Percentiles rank a stretch among this genome's conserved stretches.
Conservation (phyloP, 108 stramenopile species). For the Cyclostephanos invisitatus region DNA sequence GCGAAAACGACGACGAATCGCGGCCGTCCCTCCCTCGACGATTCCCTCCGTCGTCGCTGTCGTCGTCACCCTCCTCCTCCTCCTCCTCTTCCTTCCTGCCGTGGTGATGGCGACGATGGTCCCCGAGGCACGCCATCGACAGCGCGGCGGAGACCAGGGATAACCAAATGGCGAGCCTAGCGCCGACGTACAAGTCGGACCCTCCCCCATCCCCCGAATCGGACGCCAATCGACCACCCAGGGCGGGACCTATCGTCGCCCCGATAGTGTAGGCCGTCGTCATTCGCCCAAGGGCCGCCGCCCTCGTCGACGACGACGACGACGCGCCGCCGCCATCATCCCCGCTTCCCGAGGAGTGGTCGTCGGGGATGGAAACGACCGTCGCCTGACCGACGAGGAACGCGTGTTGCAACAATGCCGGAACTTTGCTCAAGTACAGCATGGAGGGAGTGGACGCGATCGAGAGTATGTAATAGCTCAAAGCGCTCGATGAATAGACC, state of each 20-base stretch:
- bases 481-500: slow-evolving; percentile 65
- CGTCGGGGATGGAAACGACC: too few relatives aligned
- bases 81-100: slow-evolving; percentile 34
- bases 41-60: slow-evolving; percentile 66
- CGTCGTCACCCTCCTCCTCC: slow-evolving; percentile 1
- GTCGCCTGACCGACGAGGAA: slow-evolving; percentile 83
- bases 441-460: slow-evolving; percentile 46
- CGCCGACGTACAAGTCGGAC: slow-evolving; percentile 69
- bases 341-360: slow-evolving; percentile 18
- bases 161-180: slow-evolving; percentile 70
- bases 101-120: slow-evolving; percentile 10
- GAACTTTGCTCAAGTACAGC: slow-evolving; percentile 72
- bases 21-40: slow-evolving; percentile 57
- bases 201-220: slow-evolving; percentile 44
- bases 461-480: slow-evolving; percentile 67
- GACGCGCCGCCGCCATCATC: too few relatives aligned
- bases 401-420: slow-evolving; percentile 70
- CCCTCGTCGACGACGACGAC: too few relatives aligned
- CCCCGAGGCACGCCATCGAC: slow-evolving; percentile 54
- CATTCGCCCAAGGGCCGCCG: slow-evolving; percentile 49
- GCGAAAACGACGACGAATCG: slow-evolving; percentile 70
- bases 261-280: slow-evolving; percentile 11
- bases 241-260: slow-evolving; percentile 1
- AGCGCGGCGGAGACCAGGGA: slow-evolving; percentile 65
- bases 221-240: neutral